Base-by-base conservation (phyloP, 257 asterid species). In the Solanum virginianum region DNA sequence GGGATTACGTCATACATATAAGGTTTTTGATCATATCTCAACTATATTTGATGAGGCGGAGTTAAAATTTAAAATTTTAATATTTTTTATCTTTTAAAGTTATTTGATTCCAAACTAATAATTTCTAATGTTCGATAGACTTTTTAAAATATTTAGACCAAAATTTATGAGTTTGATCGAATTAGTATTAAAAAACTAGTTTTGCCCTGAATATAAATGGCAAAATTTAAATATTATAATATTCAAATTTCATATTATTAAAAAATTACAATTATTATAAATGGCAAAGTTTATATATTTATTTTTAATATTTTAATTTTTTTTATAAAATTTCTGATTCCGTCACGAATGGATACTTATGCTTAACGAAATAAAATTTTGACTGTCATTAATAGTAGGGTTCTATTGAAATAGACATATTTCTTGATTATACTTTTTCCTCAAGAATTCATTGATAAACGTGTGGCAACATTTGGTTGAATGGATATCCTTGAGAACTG, bases 171-270 rank as follows among this genome's bases (percentile, higher is more conserved):
- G 18, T 26, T 65, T 10, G 16, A 7, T 4, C 7, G 11, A 26
- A 65, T 14, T 0, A 0, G 0, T 13, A 65, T 65, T 0, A 65
- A 2, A 14, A 7, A 29, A 1, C 0, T 65, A 26, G 20, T 10
- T 65, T 0, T 7, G 11, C 1, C 29, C 2, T 66, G n/a, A 6
- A 66, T 29, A 66, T 29, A 2, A 12, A 43, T 66, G n/a, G 2
- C 8, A 9, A 20, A 65, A 12, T 20, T 57, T 18, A 0, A 4
- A 57, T 57, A 1, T 3, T 57, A 5, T 57, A 57, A 20, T 57
- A 57, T 57, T 20, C 11, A 68, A 32, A 32, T 3, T 32, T 32
- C 4, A 32, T 32, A 32, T 32, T 32, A 32, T 32, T 32, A 32
- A 0, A 32, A 32, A 32, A 3, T 32, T 32, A 32, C 4, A 3